phyloP scores from a whole-genome alignment of 257 asterid genomes.

The Nicotiana attenuata region DNA sequence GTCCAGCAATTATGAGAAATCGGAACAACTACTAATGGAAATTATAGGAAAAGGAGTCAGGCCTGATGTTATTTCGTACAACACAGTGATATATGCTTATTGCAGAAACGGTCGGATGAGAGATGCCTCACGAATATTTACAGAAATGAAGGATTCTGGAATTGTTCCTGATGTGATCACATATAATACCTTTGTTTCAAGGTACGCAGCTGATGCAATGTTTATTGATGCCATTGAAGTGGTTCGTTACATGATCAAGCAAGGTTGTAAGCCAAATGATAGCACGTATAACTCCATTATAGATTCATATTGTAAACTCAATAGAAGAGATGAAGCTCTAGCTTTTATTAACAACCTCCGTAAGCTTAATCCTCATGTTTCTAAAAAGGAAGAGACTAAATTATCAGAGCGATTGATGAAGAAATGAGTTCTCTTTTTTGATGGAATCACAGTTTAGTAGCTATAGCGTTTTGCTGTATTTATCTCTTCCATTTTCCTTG shows the following conservation, averaged over 20 bases:
- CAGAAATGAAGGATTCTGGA: slow-evolving; percentile 61
- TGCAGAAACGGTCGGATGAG: slow-evolving; percentile 76
- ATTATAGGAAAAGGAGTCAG: slow-evolving; percentile 49
- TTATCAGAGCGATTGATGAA: slow-evolving; percentile 48
- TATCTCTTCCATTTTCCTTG: neutral
- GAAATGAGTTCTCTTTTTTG: slow-evolving; percentile 19
- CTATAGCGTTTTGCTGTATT: neutral
- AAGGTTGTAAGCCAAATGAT: slow-evolving; percentile 77
- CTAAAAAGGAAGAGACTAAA: slow-evolving; percentile 62
- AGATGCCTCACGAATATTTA: slow-evolving; percentile 72
- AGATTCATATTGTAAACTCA: slow-evolving; percentile 68
- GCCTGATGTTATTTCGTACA: slow-evolving; percentile 76
- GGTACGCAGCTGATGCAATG: slow-evolving; percentile 69
- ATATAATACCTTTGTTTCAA: slow-evolving; percentile 66
- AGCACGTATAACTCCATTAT: slow-evolving; percentile 75
- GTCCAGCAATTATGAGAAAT: slow-evolving; percentile 50
- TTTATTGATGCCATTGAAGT: slow-evolving; percentile 84
- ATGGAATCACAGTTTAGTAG: neutral
- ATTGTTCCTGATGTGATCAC: slow-evolving; percentile 73
- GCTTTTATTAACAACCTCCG: slow-evolving; percentile 57
- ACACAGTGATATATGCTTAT: slow-evolving; percentile 75
- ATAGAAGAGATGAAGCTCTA: slow-evolving; percentile 67
- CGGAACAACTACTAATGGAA: slow-evolving; percentile 71
- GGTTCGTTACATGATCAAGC: slow-evolving; percentile 69
- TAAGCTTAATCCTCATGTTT: slow-evolving; percentile 55